These are phyloP conservation scores for Mucuna pruriens DNA, from an alignment of 306 rosid species.

Conservation along the genomic window DNA sequence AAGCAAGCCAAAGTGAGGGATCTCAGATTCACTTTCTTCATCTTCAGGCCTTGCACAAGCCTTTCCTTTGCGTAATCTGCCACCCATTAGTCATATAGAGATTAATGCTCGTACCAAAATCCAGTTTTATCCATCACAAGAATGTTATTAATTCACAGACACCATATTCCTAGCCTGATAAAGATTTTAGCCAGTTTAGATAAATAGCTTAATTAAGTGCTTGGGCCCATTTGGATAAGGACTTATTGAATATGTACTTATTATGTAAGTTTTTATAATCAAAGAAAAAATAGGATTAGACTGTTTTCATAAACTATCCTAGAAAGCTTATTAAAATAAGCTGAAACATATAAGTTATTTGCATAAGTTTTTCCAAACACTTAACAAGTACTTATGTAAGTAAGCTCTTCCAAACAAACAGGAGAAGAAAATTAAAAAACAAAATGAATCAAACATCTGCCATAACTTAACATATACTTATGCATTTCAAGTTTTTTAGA, in stretches of 20 bases:
- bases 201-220: no score
- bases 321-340: no score
- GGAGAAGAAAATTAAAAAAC: not conserved
- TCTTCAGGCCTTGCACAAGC: conserved; percentile 86
- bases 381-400: no score
- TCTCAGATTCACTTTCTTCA: conserved; percentile 57
- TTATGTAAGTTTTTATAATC: no score
- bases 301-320: no score
- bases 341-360: no score
- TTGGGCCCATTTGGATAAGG: no score
- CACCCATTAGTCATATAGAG: conserved; percentile 29
- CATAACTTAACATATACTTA: not conserved
- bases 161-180: not conserved
- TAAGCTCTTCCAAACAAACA: not conserved
- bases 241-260: no score
- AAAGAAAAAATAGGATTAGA: no score
- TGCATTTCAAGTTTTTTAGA: not conserved
- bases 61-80: conserved; percentile 94
- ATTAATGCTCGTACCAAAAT: conserved; percentile 5
- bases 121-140: not conserved
- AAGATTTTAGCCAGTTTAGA: no score
- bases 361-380: not conserved
- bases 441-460: not conserved
- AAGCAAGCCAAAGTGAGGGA: conserved; percentile 52
- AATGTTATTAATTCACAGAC: not conserved